Percentiles rank a stretch among this genome's conserved stretches.
phyloP scores from a whole-genome alignment of 148 eudicot genomes.

The Persicaria maculosa region DNA sequence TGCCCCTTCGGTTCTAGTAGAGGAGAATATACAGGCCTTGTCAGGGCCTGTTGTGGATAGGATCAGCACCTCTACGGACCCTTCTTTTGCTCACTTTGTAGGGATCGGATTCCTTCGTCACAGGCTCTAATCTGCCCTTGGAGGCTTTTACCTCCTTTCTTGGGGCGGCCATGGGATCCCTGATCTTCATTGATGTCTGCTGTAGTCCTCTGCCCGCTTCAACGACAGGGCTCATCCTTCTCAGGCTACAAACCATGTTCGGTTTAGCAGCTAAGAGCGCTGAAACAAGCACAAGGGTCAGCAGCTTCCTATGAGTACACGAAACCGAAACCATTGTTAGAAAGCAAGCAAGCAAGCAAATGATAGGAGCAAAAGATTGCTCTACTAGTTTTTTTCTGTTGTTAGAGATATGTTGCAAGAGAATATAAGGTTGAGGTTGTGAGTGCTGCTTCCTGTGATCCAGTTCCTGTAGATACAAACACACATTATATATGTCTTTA shows the following conservation, averaged over 20 bases:
- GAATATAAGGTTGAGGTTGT: constrained; percentile 19
- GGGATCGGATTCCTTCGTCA: constrained; percentile 29
- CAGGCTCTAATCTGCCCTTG: constrained; percentile 23
- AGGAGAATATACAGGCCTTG: constrained; percentile 16
- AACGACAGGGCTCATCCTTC: constrained; percentile 13
- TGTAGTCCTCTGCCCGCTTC: constrained; percentile 13
- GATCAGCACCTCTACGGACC: constrained; percentile 67
- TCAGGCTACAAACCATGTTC: constrained; percentile 32
- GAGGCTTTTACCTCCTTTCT: constrained; percentile 22
- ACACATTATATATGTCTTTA: constrained; percentile 36
- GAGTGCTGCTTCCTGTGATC: constrained; percentile 30
- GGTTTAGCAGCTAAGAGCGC: constrained; percentile 35
- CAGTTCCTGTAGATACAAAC: constrained; percentile 39
- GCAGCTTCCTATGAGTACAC: constrained; percentile 18
- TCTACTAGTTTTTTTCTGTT: constrained; percentile 2
- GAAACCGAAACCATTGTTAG: constrained; percentile 30
- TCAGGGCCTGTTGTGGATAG: constrained; percentile 70
- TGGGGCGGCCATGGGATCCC: constrained; percentile 27
- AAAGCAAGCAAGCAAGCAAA: background rate
- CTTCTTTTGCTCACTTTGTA: constrained; percentile 47
- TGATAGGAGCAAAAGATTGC: background rate
- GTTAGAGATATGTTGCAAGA: background rate
- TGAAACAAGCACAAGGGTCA: constrained; percentile 37
- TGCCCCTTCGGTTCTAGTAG: background rate
- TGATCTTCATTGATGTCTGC: constrained; percentile 15